phyloP scores from a whole-genome alignment of 176 grass and related monocot species.

The Avena eriantha region DNA sequence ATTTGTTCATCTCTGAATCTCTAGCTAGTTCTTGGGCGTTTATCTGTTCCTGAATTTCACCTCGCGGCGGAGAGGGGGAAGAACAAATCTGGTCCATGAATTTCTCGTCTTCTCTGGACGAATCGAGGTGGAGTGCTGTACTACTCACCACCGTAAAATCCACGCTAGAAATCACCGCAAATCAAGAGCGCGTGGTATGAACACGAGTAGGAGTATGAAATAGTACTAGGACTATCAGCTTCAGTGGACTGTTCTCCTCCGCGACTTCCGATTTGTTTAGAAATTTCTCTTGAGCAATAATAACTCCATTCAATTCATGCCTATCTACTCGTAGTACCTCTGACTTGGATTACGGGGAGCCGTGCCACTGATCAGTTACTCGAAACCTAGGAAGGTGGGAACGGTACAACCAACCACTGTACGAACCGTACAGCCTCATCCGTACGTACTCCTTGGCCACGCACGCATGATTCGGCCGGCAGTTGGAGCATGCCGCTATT shows the following conservation, averaged over 20 bases:
- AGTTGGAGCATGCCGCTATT: conserved; percentile 46
- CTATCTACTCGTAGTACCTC: not conserved
- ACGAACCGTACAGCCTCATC: conserved; percentile 43
- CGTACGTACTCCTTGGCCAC: not conserved
- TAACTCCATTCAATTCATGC: conserved; percentile 7
- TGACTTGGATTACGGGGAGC: not conserved
- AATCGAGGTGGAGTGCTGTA: not conserved
- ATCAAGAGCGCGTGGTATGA: not conserved
- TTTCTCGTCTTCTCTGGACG: no score
- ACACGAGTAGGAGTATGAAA: no score
- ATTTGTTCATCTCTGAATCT: conserved; percentile 6
- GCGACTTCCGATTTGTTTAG: not conserved
- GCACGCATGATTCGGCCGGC: not conserved
- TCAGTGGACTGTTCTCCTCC: not conserved
- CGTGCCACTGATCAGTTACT: conserved; percentile 18
- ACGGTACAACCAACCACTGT: not conserved
- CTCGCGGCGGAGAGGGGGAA: not conserved
- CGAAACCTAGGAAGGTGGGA: not conserved
- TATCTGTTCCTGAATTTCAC: not conserved
- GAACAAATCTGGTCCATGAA: not conserved
- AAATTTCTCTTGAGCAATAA: not conserved
- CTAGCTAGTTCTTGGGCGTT: not conserved
- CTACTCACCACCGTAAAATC: not conserved
- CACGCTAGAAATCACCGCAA: not conserved
- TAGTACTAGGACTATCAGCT: not conserved